Conservation (phyloP, 257 asterid genomes). For the Coffea eugenioides region DNA sequence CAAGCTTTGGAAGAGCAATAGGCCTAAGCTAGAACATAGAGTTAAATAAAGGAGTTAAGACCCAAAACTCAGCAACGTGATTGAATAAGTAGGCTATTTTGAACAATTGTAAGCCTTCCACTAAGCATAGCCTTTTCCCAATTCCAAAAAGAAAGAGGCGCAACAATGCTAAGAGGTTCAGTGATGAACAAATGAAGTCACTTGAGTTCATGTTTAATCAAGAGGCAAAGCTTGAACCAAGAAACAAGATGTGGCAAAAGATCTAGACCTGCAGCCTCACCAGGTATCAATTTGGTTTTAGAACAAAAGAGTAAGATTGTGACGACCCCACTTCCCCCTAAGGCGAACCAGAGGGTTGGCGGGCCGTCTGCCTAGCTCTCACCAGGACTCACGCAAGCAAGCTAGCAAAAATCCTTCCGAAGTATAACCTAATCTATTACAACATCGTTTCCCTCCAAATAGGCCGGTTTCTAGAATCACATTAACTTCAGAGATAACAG, state of each 20-base stretch:
- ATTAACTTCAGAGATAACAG: too few species aligned
- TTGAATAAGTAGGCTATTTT: slow-evolving; percentile 41
- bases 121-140: slow-evolving; percentile 7
- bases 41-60: neutral
- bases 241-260: slow-evolving; percentile 61
- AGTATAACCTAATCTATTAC: too few species aligned
- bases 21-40: neutral
- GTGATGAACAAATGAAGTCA: slow-evolving; percentile 70
- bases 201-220: slow-evolving; percentile 60
- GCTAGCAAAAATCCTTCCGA: too few species aligned
- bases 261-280: slow-evolving; percentile 76
- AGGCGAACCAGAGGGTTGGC: too few species aligned
- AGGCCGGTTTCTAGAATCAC: too few species aligned
- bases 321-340: too few species aligned
- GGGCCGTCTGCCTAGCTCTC: too few species aligned
- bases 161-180: slow-evolving; percentile 52
- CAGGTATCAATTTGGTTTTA: slow-evolving; percentile 94
- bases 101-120: slow-evolving; percentile 13
- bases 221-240: slow-evolving; percentile 65
- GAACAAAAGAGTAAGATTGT: slow-evolving; percentile 59
- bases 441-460: too few species aligned
- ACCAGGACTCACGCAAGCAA: too few species aligned
- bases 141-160: slow-evolving; percentile 26
- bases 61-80: slow-evolving; percentile 13
- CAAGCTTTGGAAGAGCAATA: slow-evolving; percentile 5